phyloP scores from a whole-genome alignment of 441 rosid species.

The Populus hybrid region DNA sequence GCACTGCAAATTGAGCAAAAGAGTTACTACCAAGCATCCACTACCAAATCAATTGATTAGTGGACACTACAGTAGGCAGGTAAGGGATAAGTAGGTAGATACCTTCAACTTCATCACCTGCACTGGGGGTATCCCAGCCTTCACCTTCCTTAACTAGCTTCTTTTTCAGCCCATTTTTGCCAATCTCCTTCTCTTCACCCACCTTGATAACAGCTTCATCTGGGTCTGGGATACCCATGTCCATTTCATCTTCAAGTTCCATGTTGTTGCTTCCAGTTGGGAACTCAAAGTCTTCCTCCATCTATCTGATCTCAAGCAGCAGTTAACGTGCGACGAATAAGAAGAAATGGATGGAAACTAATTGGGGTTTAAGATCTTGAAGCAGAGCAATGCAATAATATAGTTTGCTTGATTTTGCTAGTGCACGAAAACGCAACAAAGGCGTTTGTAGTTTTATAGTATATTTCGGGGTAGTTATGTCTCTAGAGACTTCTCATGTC shows the following conservation, averaged over 20 bases:
- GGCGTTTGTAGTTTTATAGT: not conserved
- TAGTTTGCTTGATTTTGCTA: not conserved
- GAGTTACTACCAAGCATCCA: not conserved
- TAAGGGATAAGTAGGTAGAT: not conserved
- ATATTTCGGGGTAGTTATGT: not conserved
- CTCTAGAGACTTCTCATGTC: slow-evolving; percentile 5
- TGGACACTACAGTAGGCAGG: not conserved
- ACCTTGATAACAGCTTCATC: slow-evolving; percentile 34
- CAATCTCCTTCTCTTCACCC: slow-evolving; percentile 60
- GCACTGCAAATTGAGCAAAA: slow-evolving; percentile 37
- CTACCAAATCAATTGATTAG: not conserved
- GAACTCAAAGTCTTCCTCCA: slow-evolving; percentile 62
- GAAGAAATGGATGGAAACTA: not conserved
- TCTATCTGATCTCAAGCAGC: not conserved
- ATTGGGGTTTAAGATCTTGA: too few relatives aligned
- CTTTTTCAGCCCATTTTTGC: slow-evolving; percentile 50
- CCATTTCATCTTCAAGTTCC: slow-evolving; percentile 29
- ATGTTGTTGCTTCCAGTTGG: slow-evolving; percentile 26
- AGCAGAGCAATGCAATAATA: not conserved
- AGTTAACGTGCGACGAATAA: too few relatives aligned
- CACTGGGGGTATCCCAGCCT: slow-evolving; percentile 48
- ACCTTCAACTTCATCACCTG: slow-evolving; percentile 72
- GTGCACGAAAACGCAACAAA: not conserved
- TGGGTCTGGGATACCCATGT: slow-evolving; percentile 20
- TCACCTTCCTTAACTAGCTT: slow-evolving; percentile 56